Evolutionary conservation across 495 filamentous ascomycete species (phyloP).

Genomic region (Aspergillus coremiiformis): DNA sequence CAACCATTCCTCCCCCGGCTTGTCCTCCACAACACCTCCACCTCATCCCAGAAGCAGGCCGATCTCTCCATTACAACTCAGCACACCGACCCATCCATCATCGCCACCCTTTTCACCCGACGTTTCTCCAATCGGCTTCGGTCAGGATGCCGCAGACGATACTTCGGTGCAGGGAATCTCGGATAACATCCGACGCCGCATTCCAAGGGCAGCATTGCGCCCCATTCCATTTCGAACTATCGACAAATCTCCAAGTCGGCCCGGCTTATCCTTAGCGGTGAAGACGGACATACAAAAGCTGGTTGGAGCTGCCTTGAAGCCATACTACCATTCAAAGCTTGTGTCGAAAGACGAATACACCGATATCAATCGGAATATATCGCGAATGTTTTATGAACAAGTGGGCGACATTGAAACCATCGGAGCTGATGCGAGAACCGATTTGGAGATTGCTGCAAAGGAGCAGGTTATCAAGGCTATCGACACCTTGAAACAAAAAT

Average conservation of each 20-base stretch:
- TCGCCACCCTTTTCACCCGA: conserved; percentile 52
- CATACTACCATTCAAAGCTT: conserved; percentile 60
- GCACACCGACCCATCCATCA: conserved; percentile 54
- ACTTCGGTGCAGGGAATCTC: conserved; percentile 8
- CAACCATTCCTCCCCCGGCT: conserved; percentile 58
- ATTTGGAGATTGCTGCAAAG: conserved; percentile 62
- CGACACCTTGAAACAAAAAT: conserved; percentile 20
- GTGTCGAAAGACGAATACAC: conserved; percentile 80
- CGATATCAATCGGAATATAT: conserved; percentile 77
- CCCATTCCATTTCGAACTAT: conserved; percentile 34
- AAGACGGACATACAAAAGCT: conserved; percentile 78
- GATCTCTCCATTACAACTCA: conserved; percentile 61
- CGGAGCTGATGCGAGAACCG: conserved; percentile 48
- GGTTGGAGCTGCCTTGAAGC: conserved; percentile 68
- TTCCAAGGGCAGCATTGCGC: conserved; percentile 29
- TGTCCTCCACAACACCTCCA: conserved; percentile 67
- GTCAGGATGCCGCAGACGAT: conserved; percentile 11
- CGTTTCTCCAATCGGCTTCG: conserved; percentile 28
- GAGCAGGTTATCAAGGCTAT: conserved; percentile 68
- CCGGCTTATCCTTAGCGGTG: conserved; percentile 55
- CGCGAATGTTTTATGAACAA: conserved; percentile 75
- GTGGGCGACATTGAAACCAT: conserved; percentile 55
- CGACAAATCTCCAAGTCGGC: conserved; percentile 49
- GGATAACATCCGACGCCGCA: conserved; percentile 21
- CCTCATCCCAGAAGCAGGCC: conserved; percentile 53